A percentile compares a stretch with the other conserved stretches of the same genome.
These are phyloP conservation scores for Trypanosoma rangeli DNA, from an alignment of 208 protist species.

Conservation along the genomic window DNA sequence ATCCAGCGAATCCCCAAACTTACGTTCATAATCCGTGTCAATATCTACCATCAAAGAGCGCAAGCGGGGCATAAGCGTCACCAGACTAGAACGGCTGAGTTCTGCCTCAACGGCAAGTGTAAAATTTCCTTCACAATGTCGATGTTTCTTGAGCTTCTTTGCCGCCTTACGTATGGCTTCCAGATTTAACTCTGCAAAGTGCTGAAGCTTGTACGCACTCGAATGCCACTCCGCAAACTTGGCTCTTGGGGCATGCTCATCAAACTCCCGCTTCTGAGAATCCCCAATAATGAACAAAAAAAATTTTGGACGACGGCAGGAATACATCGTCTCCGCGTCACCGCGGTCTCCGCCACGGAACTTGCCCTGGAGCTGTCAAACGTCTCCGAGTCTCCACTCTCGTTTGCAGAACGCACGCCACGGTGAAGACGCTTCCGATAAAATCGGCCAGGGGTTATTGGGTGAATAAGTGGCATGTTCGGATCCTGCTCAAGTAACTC, in stretches of 20 bases:
- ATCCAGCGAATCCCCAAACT: constrained; percentile 81
- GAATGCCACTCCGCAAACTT: constrained; percentile 89
- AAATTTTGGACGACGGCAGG: constrained; percentile 50
- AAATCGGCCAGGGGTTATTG: constrained; percentile 43
- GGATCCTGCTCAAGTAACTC: constrained; percentile 67
- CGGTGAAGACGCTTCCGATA: constrained; percentile 45
- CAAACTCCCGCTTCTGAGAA: constrained; percentile 54
- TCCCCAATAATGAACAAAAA: constrained; percentile 85
- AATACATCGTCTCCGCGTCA: constrained; percentile 24
- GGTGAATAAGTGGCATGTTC: constrained; percentile 36
- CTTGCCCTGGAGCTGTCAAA: constrained; percentile 28
- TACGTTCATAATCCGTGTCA: constrained; percentile 78
- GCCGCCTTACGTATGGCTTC: constrained; percentile 83
- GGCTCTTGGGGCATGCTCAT: constrained; percentile 64
- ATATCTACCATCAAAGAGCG: constrained; percentile 67
- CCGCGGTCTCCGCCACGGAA: constrained; percentile 25
- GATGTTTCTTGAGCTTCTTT: constrained; percentile 90
- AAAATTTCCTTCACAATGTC: constrained; percentile 69
- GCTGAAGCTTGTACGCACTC: constrained; percentile 84
- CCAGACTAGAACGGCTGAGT: constrained; percentile 68
- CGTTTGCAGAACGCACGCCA: background rate
- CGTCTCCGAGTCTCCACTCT: constrained; percentile 9
- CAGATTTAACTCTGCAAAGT: constrained; percentile 90
- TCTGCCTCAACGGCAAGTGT: constrained; percentile 72
- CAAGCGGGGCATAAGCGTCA: constrained; percentile 69